phyloP scores from a whole-genome alignment of 2,329 filamentous ascomycete species.

The Colletotrichum sublineola region DNA sequence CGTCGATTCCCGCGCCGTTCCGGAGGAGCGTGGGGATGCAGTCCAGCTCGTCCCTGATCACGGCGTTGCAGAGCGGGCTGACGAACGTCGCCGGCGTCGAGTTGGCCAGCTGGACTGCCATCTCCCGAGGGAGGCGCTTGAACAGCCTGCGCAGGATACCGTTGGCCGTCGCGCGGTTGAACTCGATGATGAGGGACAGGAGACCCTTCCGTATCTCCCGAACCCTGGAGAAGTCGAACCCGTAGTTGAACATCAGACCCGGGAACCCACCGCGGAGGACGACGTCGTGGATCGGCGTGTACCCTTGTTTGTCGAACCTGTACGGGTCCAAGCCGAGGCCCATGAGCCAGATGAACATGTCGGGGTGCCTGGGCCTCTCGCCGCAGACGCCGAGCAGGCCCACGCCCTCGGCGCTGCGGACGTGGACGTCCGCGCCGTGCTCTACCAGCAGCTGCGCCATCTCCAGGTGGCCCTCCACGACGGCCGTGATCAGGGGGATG shows the following conservation, averaged over 20 bases:
- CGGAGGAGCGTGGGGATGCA: constrained; percentile 16
- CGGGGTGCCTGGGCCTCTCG: constrained; percentile 27
- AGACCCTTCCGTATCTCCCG: constrained; percentile 18
- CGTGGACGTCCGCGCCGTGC: constrained; percentile 46
- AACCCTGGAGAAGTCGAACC: constrained; percentile 36
- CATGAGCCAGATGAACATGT: constrained; percentile 37
- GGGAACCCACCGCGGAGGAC: not conserved
- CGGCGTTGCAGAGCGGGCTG: constrained; percentile 37
- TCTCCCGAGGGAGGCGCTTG: constrained; percentile 20
- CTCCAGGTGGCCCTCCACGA: constrained; percentile 41
- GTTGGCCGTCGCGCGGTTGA: constrained; percentile 9
- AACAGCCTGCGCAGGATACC: constrained; percentile 2
- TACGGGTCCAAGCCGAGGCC: constrained; percentile 38
- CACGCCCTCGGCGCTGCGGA: constrained; percentile 20
- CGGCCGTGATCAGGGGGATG: constrained; percentile 2
- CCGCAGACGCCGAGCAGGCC: constrained; percentile 27
- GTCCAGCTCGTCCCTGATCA: not conserved
- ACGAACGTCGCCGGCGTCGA: not conserved
- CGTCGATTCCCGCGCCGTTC: constrained; percentile 37
- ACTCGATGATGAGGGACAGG: constrained; percentile 21
- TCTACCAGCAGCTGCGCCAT: constrained; percentile 48
- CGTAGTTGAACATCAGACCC: constrained; percentile 4
- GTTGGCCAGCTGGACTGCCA: constrained; percentile 17
- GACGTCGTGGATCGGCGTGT: constrained; percentile 25
- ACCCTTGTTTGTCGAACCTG: constrained; percentile 25